Conservation (phyloP, 1,284 basidiomycete species). For the Cutaneotrichosporon dermatis region DNA sequence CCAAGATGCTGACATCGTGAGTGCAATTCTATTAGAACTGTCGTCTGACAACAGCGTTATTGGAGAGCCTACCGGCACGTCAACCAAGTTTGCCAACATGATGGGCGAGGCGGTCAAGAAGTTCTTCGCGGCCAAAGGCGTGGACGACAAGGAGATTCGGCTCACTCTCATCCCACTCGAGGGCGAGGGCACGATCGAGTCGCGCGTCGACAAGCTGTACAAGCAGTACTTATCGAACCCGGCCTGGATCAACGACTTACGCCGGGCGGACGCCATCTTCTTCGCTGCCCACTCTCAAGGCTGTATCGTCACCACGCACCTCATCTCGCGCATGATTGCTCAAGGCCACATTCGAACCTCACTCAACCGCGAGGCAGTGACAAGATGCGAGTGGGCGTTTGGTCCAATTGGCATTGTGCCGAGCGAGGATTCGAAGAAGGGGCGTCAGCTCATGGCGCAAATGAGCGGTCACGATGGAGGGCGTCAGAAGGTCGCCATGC, state of each 20-base stretch:
- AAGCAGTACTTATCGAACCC: conserved; percentile 65
- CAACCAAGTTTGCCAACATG: conserved; percentile 79
- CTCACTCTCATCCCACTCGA: conserved; percentile 81
- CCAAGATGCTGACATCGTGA: conserved; percentile 42
- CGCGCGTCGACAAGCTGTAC: conserved; percentile 81
- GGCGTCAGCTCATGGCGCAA: conserved; percentile 23
- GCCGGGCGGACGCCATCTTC: conserved; percentile 82
- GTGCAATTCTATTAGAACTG: not conserved
- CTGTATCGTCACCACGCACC: conserved; percentile 82
- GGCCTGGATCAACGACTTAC: conserved; percentile 81
- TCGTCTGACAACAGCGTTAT: conserved; percentile 43
- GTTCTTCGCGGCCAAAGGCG: conserved; percentile 64
- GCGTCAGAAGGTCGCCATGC: conserved; percentile 65
- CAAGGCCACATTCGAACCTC: conserved; percentile 70
- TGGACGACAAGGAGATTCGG: conserved; percentile 32
- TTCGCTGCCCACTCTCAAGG: conserved; percentile 90
- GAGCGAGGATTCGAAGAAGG: conserved; percentile 27
- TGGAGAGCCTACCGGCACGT: conserved; percentile 83
- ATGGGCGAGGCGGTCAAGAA: conserved; percentile 71
- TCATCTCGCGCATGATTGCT: conserved; percentile 74
- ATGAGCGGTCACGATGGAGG: conserved; percentile 41
- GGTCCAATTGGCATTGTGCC: conserved; percentile 43
- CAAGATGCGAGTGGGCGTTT: conserved; percentile 46
- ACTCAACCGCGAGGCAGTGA: conserved; percentile 39
- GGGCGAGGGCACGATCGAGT: conserved; percentile 85